Evolutionary conservation across 441 rosid genomes (phyloP).

Genomic region (Gossypium davidsonii): DNA sequence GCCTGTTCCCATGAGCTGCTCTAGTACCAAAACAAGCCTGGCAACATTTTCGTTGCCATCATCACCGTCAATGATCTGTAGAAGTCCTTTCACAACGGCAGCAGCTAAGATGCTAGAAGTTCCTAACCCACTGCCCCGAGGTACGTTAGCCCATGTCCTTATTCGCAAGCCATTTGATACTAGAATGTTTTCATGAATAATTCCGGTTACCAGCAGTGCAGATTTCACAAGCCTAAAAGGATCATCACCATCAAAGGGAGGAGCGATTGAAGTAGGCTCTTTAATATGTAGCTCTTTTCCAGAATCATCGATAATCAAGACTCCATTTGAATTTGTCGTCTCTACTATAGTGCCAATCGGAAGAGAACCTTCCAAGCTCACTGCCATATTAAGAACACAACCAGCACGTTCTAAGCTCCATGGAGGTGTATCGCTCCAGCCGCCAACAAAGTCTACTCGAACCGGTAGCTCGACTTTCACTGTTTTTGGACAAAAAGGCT

Average conservation of each 20-base stretch:
- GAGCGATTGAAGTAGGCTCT: constrained; percentile 41
- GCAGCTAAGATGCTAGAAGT: constrained; percentile 97
- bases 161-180: constrained; percentile 48
- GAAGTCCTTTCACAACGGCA: constrained; percentile 81
- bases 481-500: constrained; percentile 36
- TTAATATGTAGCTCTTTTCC: constrained; percentile 49
- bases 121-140: constrained; percentile 90
- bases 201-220: constrained; percentile 72
- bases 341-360: constrained; percentile 83
- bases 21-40: constrained; percentile 75
- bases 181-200: constrained; percentile 38
- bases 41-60: constrained; percentile 79
- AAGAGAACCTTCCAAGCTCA: constrained; percentile 69
- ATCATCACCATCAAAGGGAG: constrained; percentile 62
- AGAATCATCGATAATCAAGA: constrained; percentile 61
- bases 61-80: constrained; percentile 65
- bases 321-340: constrained; percentile 50
- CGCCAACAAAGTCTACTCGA: constrained; percentile 91
- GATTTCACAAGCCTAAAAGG: constrained; percentile 80
- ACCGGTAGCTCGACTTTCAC: constrained; percentile 80
- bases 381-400: constrained; percentile 83
- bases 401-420: constrained; percentile 98
- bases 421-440: constrained; percentile 99
- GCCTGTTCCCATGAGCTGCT: constrained; percentile 96
- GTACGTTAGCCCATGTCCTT: constrained; percentile 85